Conservation (phyloP, 306 rosid species). For the Pyrus communis region DNA sequence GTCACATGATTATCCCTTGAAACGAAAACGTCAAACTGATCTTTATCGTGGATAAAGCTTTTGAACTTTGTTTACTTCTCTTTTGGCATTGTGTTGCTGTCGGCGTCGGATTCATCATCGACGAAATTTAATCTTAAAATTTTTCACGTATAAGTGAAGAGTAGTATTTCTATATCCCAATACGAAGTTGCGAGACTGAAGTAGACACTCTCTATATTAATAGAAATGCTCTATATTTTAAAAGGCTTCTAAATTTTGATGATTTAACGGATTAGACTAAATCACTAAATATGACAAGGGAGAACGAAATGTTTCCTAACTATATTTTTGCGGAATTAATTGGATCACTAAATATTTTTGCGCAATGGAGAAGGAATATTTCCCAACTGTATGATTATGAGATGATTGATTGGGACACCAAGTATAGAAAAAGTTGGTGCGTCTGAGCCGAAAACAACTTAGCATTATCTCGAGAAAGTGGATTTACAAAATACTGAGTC, state of each 20-base stretch:
- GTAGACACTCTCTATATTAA: too few species aligned
- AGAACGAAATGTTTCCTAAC: too few species aligned
- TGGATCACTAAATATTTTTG: neutral
- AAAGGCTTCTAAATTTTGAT: too few species aligned
- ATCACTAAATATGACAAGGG: too few species aligned
- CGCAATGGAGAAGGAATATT: neutral
- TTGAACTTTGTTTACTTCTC: neutral
- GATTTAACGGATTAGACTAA: too few species aligned
- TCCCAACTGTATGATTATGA: neutral
- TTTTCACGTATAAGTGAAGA: too few species aligned
- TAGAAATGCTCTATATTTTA: too few species aligned
- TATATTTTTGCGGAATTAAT: too few species aligned
- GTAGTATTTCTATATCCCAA: too few species aligned
- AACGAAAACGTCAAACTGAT: neutral
- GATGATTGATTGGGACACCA: neutral
- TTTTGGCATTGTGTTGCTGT: too few species aligned
- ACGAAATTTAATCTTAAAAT: accelerated
- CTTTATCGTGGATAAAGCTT: neutral
- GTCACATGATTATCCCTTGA: neutral
- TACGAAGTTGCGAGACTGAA: too few species aligned
- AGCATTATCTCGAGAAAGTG: neutral
- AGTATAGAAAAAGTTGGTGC: neutral
- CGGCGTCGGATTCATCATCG: too few species aligned
- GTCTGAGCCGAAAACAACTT: neutral
- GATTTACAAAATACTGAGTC: neutral